A percentile compares a stretch with the other conserved stretches of the same genome.
Conservation (phyloP, 164 flowering plant genomes). For the Vitis rotundifolia region DNA sequence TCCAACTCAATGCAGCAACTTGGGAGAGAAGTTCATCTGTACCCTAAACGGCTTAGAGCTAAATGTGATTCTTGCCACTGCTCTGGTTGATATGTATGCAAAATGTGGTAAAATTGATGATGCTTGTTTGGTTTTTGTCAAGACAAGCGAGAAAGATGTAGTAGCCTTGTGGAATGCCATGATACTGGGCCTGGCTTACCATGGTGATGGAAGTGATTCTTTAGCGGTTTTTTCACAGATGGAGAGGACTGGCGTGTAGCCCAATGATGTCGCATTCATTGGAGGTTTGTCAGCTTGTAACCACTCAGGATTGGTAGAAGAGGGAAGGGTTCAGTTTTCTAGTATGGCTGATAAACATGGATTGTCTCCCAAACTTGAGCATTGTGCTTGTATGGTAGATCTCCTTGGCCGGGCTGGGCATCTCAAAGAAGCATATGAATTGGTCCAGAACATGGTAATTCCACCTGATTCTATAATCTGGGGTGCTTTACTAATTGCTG, state of each 20-base stretch:
- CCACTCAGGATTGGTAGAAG: conserved; percentile 17
- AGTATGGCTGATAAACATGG: conserved; percentile 13
- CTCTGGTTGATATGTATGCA: conserved; percentile 17
- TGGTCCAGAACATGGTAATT: conserved; percentile 9
- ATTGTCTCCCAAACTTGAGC: conserved; percentile 17
- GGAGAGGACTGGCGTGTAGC: neutral
- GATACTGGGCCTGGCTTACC: conserved; percentile 14
- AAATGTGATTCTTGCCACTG: conserved; percentile 15
- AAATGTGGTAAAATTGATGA: conserved; percentile 16
- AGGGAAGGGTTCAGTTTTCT: conserved; percentile 4
- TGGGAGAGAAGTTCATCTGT: conserved; percentile 17
- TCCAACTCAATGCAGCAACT: neutral
- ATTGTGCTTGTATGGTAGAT: neutral
- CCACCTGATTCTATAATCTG: no score
- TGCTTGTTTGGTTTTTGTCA: conserved; percentile 18
- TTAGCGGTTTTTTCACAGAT: no score
- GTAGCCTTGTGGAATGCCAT: conserved; percentile 21
- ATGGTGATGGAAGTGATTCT: no score
- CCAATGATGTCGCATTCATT: conserved; percentile 16
- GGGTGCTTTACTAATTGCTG: no score
- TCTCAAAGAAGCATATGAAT: conserved; percentile 17
- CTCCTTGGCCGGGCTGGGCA: conserved; percentile 13
- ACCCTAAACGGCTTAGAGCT: conserved; percentile 9
- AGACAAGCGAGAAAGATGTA: conserved; percentile 13
- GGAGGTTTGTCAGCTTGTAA: conserved; percentile 14